Evolutionary conservation across 192 early-diverging fungal genomes (phyloP).

Genomic region (Backusella liffmaniae): DNA sequence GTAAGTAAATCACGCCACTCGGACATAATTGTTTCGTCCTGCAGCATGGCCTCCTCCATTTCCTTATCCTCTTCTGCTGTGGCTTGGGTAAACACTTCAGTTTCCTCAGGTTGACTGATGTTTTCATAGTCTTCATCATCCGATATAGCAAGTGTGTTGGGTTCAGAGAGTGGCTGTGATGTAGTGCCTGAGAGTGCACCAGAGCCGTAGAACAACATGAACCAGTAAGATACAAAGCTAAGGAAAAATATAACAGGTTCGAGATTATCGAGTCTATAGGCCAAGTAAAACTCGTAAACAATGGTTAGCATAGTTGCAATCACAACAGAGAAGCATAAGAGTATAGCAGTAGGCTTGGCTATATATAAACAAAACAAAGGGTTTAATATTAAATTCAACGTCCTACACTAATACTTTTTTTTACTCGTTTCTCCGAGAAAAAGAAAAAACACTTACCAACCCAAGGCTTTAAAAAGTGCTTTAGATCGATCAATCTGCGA

Average conservation of each 20-base stretch:
- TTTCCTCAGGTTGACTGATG: neutral
- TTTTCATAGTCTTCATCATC: neutral
- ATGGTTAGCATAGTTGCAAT: neutral
- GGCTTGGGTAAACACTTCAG: constrained; percentile 11
- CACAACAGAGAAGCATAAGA: neutral
- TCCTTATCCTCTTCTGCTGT: constrained; percentile 18
- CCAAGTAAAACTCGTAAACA: constrained; percentile 14
- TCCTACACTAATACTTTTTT: neutral
- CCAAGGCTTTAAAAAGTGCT: neutral
- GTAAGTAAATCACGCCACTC: constrained; percentile 33
- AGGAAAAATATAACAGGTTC: constrained; percentile 21
- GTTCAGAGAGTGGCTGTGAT: neutral
- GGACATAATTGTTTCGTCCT: constrained; percentile 28
- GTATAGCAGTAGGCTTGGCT: constrained; percentile 2
- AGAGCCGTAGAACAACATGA: constrained; percentile 1
- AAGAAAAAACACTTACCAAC: constrained; percentile 2
- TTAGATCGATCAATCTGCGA: neutral
- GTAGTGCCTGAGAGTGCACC: neutral
- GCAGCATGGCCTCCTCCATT: constrained; percentile 24
- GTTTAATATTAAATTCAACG: neutral
- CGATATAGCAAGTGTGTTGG: neutral
- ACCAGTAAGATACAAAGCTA: constrained; percentile 2
- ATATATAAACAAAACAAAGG: neutral
- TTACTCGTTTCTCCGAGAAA: neutral
- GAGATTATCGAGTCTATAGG: neutral